phyloP scores from a whole-genome alignment of 805 yeast genomes.

The Sungouiella thailandica region DNA sequence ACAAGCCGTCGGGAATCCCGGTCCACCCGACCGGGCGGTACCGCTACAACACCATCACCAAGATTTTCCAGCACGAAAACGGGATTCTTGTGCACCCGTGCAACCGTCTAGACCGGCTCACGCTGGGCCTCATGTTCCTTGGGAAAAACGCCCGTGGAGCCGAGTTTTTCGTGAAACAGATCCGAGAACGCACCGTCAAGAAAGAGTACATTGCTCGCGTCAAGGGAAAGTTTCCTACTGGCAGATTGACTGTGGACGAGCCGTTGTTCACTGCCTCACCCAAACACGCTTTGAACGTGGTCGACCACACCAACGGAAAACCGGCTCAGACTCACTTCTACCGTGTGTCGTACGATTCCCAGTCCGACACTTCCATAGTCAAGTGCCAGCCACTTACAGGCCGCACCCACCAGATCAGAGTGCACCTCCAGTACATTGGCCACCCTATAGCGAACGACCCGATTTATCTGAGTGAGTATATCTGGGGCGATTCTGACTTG shows the following conservation, averaged over 20 bases:
- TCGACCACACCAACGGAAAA: conserved; percentile 50
- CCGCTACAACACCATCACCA: conserved; percentile 70
- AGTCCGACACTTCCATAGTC: conserved; percentile 61
- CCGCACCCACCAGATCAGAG: conserved; percentile 91
- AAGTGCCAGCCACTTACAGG: conserved; percentile 87
- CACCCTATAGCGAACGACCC: conserved; percentile 92
- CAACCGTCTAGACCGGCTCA: conserved; percentile 81
- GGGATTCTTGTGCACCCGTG: conserved; percentile 69
- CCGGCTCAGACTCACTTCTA: conserved; percentile 70
- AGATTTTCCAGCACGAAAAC: conserved; percentile 66
- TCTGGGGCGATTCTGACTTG: conserved; percentile 69
- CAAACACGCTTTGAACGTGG: conserved; percentile 58
- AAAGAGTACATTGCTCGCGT: conserved; percentile 89
- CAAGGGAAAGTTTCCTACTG: conserved; percentile 72
- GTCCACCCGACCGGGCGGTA: conserved; percentile 93
- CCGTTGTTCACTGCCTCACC: conserved; percentile 74
- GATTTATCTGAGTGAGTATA: conserved; percentile 66
- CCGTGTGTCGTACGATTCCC: conserved; percentile 58
- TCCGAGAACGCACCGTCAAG: conserved; percentile 64
- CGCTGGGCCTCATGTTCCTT: conserved; percentile 90
- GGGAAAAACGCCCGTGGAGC: conserved; percentile 81
- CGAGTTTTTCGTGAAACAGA: conserved; percentile 65
- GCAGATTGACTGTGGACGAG: conserved; percentile 51
- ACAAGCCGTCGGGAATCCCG: conserved; percentile 93
- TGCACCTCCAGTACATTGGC: conserved; percentile 87